Conservation (phyloP, 345 rosid genomes). For the Eucalyptus fibrosa region DNA sequence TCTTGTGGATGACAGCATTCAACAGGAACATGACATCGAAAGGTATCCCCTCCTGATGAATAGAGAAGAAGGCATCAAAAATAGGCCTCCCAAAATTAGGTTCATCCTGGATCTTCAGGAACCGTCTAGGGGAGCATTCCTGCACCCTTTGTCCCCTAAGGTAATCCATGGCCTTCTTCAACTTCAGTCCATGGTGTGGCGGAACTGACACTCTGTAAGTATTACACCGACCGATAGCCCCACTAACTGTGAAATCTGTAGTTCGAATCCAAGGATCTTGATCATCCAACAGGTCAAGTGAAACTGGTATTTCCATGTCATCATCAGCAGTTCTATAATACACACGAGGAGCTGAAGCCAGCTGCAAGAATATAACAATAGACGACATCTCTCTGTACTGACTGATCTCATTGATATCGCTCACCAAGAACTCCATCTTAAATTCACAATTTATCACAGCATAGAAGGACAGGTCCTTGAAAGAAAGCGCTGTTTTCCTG, state of each 20-base stretch:
- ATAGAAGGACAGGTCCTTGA: conserved; percentile 23
- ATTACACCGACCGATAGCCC: conserved; percentile 72
- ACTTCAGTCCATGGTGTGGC: conserved; percentile 49
- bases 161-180: conserved; percentile 34
- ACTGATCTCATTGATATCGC: conserved; percentile 47
- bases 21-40: conserved; percentile 66
- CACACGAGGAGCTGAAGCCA: conserved; percentile 59
- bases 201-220: conserved; percentile 49
- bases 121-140: conserved; percentile 15
- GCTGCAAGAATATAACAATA: conserved; percentile 44
- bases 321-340: conserved; percentile 91
- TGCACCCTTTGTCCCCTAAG: conserved; percentile 43
- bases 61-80: conserved; percentile 41
- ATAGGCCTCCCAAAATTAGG: conserved; percentile 47
- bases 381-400: conserved; percentile 17
- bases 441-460: conserved; percentile 70
- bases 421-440: conserved; percentile 72
- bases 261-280: conserved; percentile 98
- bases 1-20: conserved; percentile 61
- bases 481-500: conserved; percentile 48
- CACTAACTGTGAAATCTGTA: conserved; percentile 70
- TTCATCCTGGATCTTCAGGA: conserved; percentile 32
- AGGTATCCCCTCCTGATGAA: conserved; percentile 36
- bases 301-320: conserved; percentile 35
- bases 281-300: conserved; percentile 69